Base-by-base conservation (phyloP, 306 rosid species). In the Datisca glomerata region DNA sequence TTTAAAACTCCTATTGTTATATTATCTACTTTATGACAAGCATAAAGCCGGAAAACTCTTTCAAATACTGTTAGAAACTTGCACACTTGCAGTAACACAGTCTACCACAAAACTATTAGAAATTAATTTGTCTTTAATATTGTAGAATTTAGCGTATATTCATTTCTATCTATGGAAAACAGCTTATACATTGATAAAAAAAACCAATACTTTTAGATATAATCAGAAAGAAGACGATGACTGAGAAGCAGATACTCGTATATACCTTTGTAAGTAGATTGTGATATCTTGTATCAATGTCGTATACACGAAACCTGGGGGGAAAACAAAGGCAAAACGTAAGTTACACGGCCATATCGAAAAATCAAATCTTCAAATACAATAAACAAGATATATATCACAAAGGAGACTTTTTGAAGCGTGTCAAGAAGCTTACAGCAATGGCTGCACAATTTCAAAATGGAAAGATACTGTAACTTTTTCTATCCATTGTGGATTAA, bases 401-500 rank as follows among this genome's bases (percentile, higher is more conserved):
- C 16, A 48, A 45, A 24, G 20, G 57, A 19, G 20, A 2, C 16
- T 8, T 1, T 21, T 19, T 24, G 22, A 33, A 19, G 14, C 2
- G 24, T 23, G 36, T 40, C 14, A 33, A 38, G 28, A 47, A 55
- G 38, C 87, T 73, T 73, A 81, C 96, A 59, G 43, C 48, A 86
- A 70, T 38, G 72, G 55, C 58, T 86, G 94, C 60, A 86, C 85
- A 24, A 45, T 43, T 70, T 86, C 96, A 13, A 79, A 86, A 29
- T 86, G 96, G 58, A 68, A 86, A n/a, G 87, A 40, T 40, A 86
- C 27, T 35, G 32, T 15, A 41, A 81, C 59, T 76, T 86, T 81
- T 55, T 61, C 61, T 42, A 86, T 86, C 94, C 96, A 86, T 11
- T 28, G 63, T 5, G 89, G 94, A 74, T 68, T 76, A 51, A 79